A percentile compares a stretch with the other conserved stretches of the same genome.
Conservation (phyloP, 2,329 filamentous ascomycete genomes). For the Lachnellula suecica region DNA sequence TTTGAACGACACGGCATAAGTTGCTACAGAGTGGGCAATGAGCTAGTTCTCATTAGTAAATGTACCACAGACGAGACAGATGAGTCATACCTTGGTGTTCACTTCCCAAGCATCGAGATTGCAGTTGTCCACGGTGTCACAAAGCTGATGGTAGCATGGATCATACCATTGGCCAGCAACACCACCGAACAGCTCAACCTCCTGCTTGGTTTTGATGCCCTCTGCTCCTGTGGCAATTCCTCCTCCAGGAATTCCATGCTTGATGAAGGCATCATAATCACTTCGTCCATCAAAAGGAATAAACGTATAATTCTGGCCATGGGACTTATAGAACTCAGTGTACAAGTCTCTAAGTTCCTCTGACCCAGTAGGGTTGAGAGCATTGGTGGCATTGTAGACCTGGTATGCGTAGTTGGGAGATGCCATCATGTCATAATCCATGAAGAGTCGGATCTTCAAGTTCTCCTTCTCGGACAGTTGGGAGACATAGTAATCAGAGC, state of each 20-base stretch:
- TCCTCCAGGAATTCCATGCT: constrained; percentile 68
- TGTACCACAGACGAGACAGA: not conserved
- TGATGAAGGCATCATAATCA: constrained; percentile 77
- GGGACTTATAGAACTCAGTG: constrained; percentile 56
- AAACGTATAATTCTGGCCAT: constrained; percentile 64
- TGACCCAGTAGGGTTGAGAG: constrained; percentile 7
- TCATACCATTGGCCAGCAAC: constrained; percentile 59
- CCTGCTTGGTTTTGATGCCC: constrained; percentile 67
- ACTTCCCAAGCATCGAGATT: constrained; percentile 58
- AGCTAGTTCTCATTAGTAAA: constrained; percentile 39
- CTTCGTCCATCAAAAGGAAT: constrained; percentile 76
- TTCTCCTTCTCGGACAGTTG: constrained; percentile 54
- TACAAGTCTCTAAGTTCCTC: constrained; percentile 59
- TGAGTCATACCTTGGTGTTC: constrained; percentile 51
- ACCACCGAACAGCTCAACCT: constrained; percentile 65
- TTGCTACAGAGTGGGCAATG: constrained; percentile 72
- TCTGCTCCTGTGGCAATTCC: constrained; percentile 78
- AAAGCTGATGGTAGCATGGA: constrained; percentile 59
- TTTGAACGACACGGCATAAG: constrained; percentile 64
- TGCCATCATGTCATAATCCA: constrained; percentile 69
- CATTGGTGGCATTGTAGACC: constrained; percentile 55
- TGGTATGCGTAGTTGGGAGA: constrained; percentile 64
- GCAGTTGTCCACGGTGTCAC: constrained; percentile 56
- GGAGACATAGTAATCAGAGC: constrained; percentile 59
- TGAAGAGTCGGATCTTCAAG: constrained; percentile 59